Evolutionary conservation across 805 yeast species (phyloP).

Genomic region (Candida dajiaensis): DNA sequence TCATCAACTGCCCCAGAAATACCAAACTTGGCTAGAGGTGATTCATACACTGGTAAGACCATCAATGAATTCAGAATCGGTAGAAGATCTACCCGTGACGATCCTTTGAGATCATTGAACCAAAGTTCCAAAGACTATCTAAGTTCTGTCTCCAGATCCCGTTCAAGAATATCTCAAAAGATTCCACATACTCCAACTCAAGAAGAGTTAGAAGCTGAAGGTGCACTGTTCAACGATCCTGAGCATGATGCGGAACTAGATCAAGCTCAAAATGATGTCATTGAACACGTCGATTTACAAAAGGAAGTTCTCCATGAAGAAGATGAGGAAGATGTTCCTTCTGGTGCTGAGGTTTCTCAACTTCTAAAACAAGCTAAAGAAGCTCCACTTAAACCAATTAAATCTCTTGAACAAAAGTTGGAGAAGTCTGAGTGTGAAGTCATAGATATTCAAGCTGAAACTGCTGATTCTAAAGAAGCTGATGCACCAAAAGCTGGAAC

Average conservation of each 20-base stretch:
- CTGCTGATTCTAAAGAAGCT: not conserved
- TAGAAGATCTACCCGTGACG: slow-evolving; percentile 23
- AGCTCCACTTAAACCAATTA: not conserved
- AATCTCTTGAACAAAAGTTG: not conserved
- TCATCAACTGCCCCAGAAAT: slow-evolving; percentile 10
- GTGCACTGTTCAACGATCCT: slow-evolving; percentile 44
- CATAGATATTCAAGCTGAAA: not conserved
- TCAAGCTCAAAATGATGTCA: slow-evolving; percentile 7
- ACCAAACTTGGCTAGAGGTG: slow-evolving; percentile 76
- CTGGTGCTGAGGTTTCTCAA: not conserved
- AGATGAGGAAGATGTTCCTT: not conserved
- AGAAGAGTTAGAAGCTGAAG: slow-evolving; percentile 46
- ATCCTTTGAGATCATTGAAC: slow-evolving; percentile 22
- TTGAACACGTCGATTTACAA: slow-evolving; percentile 12
- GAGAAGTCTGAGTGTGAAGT: not conserved
- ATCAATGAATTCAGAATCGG: slow-evolving; percentile 34
- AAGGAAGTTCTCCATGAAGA: slow-evolving; percentile 8
- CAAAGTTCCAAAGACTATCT: slow-evolving; percentile 37
- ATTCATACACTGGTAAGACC: slow-evolving; percentile 51
- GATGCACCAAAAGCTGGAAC: not conserved
- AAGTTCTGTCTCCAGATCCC: slow-evolving; percentile 59
- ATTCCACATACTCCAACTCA: slow-evolving; percentile 28
- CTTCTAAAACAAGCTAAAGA: not conserved
- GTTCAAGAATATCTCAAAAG: slow-evolving; percentile 41
- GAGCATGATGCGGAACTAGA: slow-evolving; percentile 13